Base-by-base conservation (phyloP, 441 rosid genomes). In the Croton setiger region DNA sequence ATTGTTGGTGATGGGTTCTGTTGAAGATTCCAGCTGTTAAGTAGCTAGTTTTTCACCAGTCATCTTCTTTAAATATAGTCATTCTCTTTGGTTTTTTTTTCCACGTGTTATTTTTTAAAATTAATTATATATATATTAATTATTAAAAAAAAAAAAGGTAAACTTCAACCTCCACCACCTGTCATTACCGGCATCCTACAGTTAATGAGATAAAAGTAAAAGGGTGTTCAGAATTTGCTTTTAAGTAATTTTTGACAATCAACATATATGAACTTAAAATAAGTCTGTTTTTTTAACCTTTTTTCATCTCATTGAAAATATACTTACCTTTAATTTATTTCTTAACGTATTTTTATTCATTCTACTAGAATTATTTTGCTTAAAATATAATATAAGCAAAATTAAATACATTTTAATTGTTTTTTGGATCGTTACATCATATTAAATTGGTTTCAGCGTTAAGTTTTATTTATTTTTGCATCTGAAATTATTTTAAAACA, bases 91-190 rank as follows among this genome's bases (percentile, higher is more conserved):
- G 31, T 27, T 27, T 27, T 27, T 27, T 27, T 27, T 27, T 45
- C 7, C 52, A 10, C 27, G 45, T 35, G 36, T 39, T 39, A 43
- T 63, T 71, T 49, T 45, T 27, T n/a, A n/a, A 49, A 60, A 65
- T 49, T 71, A 35, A 74, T 75, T 76, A 27, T 27, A 27, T 27
- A 27, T 27, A 27, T 0, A 27, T 27, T 27, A 27, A 2, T 27
- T 27, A 0, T 27, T 27, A 1, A 27, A 2, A n/a, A n/a, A n/a
- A n/a, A n/a, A n/a, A 71, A 76, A 83, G 79, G 79, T 73, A 72
- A 64, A n/a, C n/a, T n/a, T n/a, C n/a, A n/a, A n/a, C 69, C 69
- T 67, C 67, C 75, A 63, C 71, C 71, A 44, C 48, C 74, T 75
- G 75, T 69, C 55, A 51, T 15, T 47, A 49, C 78, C 60, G 75